Evolutionary conservation across 1,284 basidiomycete species (phyloP), one percentile per base, ranked within the genome.

Genomic region (Trametes hirsuta): DNA sequence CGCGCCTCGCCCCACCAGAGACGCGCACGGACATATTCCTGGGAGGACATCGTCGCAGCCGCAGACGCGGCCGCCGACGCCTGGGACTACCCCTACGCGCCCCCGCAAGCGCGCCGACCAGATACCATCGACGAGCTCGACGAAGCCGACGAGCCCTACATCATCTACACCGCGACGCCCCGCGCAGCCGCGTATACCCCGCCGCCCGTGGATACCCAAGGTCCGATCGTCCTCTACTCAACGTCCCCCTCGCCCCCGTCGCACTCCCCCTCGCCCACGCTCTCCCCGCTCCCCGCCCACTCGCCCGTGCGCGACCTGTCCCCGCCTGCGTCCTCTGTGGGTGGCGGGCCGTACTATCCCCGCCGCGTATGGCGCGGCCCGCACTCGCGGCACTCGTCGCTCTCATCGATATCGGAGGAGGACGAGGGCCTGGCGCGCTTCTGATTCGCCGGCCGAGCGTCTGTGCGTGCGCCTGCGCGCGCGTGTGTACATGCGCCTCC

Each of bases 391-490:
- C 67, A 68, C 58, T 70, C 71, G n/a, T 70, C 71, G 30, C 65
- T 70, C 53, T 71, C 69, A 48, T 70, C 69, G 57, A 72, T 72
- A 59, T 71, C 68, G 54, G 71, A 72, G 61, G 71, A 71, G 46
- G 68, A 65, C 42, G 63, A 64, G 62, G 59, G 57, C 8, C 58
- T 59, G 45, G 41, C 61, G 66, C 64, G 81, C 71, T 25, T 64
- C 60, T 66, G 47, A 62, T 35, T 30, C 18, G n/a, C 34, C 15
- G 39, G 39, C 39, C 3, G 4, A 14, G 39, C 39, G 39, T 40
- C 39, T 4, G 39, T 18, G 39, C 4, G 6, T 4, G 39, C 11
- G 39, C 11, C 14, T 5, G 30, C 30, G 30, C 5, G 5, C 5
- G 30, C 30, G 30, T 30, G 5, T 30, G 5, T 30, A 8, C 30